A percentile compares a stretch with the other conserved stretches of the same genome.
phyloP scores from a whole-genome alignment of 2,329 filamentous ascomycete species.

The Colletotrichum scovillei region DNA sequence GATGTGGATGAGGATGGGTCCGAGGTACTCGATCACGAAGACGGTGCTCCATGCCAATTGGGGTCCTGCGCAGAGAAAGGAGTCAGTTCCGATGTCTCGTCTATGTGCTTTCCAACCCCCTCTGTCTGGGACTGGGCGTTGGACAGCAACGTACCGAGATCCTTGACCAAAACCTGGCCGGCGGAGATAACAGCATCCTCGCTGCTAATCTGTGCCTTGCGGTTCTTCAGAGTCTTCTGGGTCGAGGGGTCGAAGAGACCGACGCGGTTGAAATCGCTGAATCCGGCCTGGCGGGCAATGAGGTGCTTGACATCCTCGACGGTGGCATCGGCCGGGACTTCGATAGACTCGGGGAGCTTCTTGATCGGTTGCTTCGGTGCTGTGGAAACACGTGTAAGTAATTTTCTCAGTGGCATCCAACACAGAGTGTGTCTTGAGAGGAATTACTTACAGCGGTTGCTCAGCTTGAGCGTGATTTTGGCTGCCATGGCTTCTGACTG shows the following conservation, averaged over 20 bases:
- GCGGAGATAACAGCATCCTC: slow-evolving; percentile 59
- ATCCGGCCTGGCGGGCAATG: slow-evolving; percentile 62
- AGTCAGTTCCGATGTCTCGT: slow-evolving; percentile 1
- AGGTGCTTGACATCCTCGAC: slow-evolving; percentile 70
- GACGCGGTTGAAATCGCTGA: slow-evolving; percentile 70
- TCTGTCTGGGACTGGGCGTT: not conserved
- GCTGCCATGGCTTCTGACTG: slow-evolving; percentile 40
- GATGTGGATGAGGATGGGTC: slow-evolving; percentile 88
- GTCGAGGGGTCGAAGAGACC: slow-evolving; percentile 70
- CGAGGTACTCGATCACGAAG: slow-evolving; percentile 94
- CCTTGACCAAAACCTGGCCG: slow-evolving; percentile 84
- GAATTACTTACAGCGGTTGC: slow-evolving; percentile 50
- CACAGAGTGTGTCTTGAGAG: not conserved
- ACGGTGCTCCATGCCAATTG: slow-evolving; percentile 95
- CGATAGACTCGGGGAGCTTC: slow-evolving; percentile 63
- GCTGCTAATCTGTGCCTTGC: slow-evolving; percentile 63
- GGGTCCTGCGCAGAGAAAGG: slow-evolving; percentile 66
- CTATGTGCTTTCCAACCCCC: not conserved
- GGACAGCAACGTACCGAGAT: slow-evolving; percentile 74
- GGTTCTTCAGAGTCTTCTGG: slow-evolving; percentile 73
- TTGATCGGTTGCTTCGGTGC: slow-evolving; percentile 63
- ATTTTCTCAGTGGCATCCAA: not conserved
- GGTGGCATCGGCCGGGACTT: slow-evolving; percentile 62
- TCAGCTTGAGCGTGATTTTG: slow-evolving; percentile 54
- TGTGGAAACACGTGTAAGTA: slow-evolving; percentile 37